Conservation (phyloP, 306 rosid genomes). For the Oemleria cerasiformis region DNA sequence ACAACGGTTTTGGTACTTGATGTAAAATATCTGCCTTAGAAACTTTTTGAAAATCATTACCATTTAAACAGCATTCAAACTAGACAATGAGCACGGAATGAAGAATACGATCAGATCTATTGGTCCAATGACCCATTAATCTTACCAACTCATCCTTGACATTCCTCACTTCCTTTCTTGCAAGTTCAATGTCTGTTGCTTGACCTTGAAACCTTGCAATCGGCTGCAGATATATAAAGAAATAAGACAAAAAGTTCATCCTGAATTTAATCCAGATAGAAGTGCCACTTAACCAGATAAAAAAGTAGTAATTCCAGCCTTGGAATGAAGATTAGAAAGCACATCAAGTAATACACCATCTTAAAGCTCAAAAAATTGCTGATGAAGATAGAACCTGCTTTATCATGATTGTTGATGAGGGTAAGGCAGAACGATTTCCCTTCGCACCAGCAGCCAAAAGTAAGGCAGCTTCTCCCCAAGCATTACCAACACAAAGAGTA, state of each 20-base stretch:
- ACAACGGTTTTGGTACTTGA: no score
- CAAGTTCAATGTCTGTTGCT: slow-evolving; percentile 77
- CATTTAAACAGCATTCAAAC: neutral
- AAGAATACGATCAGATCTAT: neutral
- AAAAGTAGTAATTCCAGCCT: neutral
- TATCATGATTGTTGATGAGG: slow-evolving; percentile 92
- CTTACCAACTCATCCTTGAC: slow-evolving; percentile 83
- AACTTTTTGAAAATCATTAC: neutral
- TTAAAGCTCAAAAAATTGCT: slow-evolving; percentile 15
- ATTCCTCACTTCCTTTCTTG: slow-evolving; percentile 73
- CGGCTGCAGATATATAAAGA: slow-evolving; percentile 55
- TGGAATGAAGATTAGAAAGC: neutral
- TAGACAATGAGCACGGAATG: neutral
- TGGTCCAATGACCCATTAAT: slow-evolving; percentile 12
- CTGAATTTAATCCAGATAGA: neutral
- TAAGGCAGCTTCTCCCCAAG: slow-evolving; percentile 99
- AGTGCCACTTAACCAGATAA: slow-evolving; percentile 1
- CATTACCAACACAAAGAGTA: slow-evolving; percentile 93
- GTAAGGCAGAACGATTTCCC: slow-evolving; percentile 96
- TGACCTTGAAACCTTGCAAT: slow-evolving; percentile 95
- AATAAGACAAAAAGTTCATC: neutral
- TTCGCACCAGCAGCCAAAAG: slow-evolving; percentile 94
- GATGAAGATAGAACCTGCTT: slow-evolving; percentile 61
- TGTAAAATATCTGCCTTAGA: neutral
- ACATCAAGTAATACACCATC: neutral